Conservation (phyloP, 441 rosid genomes). For the Syzygium malaccense region DNA sequence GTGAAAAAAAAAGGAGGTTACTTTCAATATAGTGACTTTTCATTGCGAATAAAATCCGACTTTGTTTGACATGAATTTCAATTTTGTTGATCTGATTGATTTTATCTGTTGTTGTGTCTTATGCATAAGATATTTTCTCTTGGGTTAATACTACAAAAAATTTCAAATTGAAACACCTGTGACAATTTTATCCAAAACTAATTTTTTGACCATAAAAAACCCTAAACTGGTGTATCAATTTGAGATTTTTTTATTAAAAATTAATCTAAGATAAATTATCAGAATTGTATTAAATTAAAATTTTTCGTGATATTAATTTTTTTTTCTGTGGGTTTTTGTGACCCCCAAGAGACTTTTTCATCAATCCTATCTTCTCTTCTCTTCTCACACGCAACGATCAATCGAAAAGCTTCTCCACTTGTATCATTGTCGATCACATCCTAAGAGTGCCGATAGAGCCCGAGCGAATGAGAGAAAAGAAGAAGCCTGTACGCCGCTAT, state of each 20-base stretch:
- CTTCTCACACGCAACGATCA: not conserved
- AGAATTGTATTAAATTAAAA: no score
- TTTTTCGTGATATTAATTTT: no score
- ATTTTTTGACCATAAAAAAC: no score
- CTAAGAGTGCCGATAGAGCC: not conserved
- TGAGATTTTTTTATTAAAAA: no score
- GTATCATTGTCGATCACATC: not conserved
- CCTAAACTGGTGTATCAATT: no score
- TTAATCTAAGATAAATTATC: no score
- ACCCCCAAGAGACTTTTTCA: not conserved
- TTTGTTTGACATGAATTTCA: not conserved
- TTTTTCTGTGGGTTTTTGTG: not conserved
- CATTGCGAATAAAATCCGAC: not conserved
- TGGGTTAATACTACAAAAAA: no score
- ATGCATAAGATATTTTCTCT: not conserved
- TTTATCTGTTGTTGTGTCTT: not conserved
- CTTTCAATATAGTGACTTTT: not conserved
- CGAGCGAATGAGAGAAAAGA: not conserved
- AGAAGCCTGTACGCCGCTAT: not conserved
- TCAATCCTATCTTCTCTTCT: not conserved
- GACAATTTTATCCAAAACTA: no score
- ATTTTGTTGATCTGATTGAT: not conserved
- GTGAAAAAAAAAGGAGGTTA: not conserved
- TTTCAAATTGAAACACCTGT: rapidly evolving
- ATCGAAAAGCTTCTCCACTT: not conserved